Percentiles rank a stretch among this genome's conserved stretches.
These are phyloP conservation scores for Pleurotus tuber-regium DNA, from an alignment of 768 basidiomycete species.

Conservation along the genomic window DNA sequence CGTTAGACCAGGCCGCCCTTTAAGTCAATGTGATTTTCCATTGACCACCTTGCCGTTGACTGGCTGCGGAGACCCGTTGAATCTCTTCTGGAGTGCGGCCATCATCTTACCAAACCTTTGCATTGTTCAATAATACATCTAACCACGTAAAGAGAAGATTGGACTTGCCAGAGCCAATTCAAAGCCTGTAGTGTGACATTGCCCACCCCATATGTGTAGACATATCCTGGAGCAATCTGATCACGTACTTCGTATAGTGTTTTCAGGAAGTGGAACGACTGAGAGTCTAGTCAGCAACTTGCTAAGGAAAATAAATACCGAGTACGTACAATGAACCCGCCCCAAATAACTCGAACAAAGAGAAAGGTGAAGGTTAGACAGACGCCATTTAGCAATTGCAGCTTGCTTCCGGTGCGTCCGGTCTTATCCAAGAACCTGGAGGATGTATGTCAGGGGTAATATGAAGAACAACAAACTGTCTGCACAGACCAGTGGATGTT, in stretches of 20 bases:
- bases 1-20: too few relatives aligned
- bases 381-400: conserved; percentile 73
- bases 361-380: conserved; percentile 68
- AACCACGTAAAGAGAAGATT: neutral
- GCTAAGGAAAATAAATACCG: neutral
- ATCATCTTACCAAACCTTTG: conserved; percentile 78
- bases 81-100: conserved; percentile 58
- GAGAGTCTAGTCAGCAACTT: neutral
- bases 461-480: too few relatives aligned
- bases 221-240: conserved; percentile 49
- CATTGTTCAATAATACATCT: neutral
- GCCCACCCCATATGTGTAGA: conserved; percentile 50
- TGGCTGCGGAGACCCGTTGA: conserved; percentile 24
- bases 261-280: conserved; percentile 69
- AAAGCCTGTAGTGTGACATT: conserved; percentile 68
- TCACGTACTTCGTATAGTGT: conserved; percentile 55
- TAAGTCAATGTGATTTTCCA: conserved; percentile 13
- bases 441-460: conserved; percentile 2
- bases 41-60: conserved; percentile 18
- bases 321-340: conserved; percentile 45
- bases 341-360: conserved; percentile 67
- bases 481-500: conserved; percentile 77
- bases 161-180: conserved; percentile 78
- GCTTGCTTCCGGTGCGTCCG: conserved; percentile 60
- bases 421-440: conserved; percentile 76